Evolutionary conservation across 1,139 yeast genomes (phyloP), one percentile per base, ranked within the genome.

Genomic region (Yamadazyma siamensis): DNA sequence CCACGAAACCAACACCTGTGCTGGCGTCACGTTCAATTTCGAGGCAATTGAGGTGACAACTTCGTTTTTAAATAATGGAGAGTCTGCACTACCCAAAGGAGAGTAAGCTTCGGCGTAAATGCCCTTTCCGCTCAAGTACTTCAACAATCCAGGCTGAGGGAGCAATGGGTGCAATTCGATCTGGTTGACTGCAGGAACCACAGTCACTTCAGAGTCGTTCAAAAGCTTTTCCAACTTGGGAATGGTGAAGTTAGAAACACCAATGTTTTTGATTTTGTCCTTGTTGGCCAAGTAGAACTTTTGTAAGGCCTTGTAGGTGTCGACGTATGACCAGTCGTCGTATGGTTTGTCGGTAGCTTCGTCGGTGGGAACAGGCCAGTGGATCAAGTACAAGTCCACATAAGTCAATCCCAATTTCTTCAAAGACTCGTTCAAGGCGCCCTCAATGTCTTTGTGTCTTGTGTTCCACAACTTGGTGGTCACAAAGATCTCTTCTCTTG

Each of bases 381-480:
- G 96, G 49, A 86, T 74, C 54, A 89, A 70, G 56, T 80, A 82
- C 48, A 89, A 67, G 52, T 89, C 96, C 36, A 89, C 78, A 50
- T 88, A 89, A 33, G 84, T 94, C 46, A 85, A 61, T 2, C 83
- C 82, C 47, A 88, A 67, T 49, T 79, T 77, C 47, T 71, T 52
- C 50, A 89, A 71, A 3, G 94, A 80, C 33, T 56, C 62, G 29
- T 80, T 74, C 36, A 87, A 64, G 10, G 83, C 85, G 27, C 51
- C 62, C 28, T 55, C 67, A 26, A 59, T 80, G 31, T 75, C 63
- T 44, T 70, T 67, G 49, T 82, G 88, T 49, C 74, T 78, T 20
- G 79, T 59, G 41, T 80, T 74, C 85, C 88, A 80, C 45, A 86
- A 67, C 57, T 87, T 88, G 45, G 95, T 85, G 47, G 95, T 86